phyloP scores from a whole-genome alignment of 441 rosid genomes.

The Corymbia calophylla region DNA sequence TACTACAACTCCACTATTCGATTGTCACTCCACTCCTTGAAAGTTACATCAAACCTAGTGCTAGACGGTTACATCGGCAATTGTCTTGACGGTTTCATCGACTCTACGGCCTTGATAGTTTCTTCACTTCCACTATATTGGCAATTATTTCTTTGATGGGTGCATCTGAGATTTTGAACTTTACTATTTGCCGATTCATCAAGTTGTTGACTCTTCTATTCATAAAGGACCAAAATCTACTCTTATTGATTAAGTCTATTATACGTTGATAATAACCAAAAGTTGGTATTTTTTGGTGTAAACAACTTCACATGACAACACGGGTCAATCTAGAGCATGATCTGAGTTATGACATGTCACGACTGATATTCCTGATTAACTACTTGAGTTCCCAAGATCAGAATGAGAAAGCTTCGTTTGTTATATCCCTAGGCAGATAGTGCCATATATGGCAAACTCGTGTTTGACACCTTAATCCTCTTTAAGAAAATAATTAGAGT shows the following conservation, averaged over 20 bases:
- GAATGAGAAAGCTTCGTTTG: neutral
- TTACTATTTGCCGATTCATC: neutral
- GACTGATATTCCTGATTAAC: neutral
- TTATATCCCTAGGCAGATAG: neutral
- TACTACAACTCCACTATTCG: neutral
- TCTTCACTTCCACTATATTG: neutral
- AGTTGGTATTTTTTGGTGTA: neutral
- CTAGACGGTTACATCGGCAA: no score
- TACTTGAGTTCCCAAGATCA: neutral
- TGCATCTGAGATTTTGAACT: neutral
- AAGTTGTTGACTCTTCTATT: neutral
- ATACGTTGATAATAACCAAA: neutral
- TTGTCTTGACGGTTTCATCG: no score
- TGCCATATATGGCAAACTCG: neutral
- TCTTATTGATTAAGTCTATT: neutral
- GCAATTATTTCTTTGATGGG: rapidly evolving
- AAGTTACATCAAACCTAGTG: neutral
- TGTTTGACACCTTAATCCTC: neutral
- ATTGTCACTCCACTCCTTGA: neutral
- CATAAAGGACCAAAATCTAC: neutral
- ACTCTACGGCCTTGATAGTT: neutral
- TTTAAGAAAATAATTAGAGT: neutral
- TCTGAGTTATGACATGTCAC: neutral
- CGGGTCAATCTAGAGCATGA: neutral
- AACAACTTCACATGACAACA: neutral